phyloP scores from a whole-genome alignment of 1,139 yeast species.

The Protomyces macrosporus region DNA sequence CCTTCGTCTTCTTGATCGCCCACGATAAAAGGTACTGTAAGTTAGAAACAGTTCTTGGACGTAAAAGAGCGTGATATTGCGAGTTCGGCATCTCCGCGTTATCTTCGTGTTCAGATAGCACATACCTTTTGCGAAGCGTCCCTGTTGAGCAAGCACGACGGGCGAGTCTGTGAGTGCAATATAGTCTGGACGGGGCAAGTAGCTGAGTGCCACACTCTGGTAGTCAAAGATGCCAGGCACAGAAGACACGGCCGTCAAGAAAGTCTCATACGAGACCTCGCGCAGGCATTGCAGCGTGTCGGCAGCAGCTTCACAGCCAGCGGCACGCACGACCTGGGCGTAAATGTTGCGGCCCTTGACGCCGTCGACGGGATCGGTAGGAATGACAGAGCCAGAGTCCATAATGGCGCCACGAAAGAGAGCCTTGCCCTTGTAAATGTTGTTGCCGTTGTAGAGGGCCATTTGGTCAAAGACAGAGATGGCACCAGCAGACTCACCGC shows the following conservation, averaged over 20 bases:
- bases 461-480: constrained; percentile 4
- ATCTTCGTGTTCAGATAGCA: no score
- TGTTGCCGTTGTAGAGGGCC: not conserved
- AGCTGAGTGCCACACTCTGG: not conserved
- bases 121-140: not conserved
- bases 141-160: not conserved
- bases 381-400: not conserved
- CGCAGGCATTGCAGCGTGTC: not conserved
- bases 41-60: no score
- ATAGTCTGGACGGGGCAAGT: not conserved
- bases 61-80: no score
- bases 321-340: not conserved
- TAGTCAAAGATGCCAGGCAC: constrained; percentile 2
- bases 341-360: not conserved
- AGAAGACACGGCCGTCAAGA: not conserved
- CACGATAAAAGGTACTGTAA: not conserved
- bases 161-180: not conserved
- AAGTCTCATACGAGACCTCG: not conserved
- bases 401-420: constrained; percentile 1
- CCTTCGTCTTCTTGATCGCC: constrained; percentile 3
- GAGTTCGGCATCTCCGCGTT: no score
- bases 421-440: constrained; percentile 1
- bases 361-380: not conserved
- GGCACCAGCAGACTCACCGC: constrained; percentile 13
- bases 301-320: not conserved